Conservation (phyloP, 805 yeast genomes). For the Kuraishia hungarica region DNA sequence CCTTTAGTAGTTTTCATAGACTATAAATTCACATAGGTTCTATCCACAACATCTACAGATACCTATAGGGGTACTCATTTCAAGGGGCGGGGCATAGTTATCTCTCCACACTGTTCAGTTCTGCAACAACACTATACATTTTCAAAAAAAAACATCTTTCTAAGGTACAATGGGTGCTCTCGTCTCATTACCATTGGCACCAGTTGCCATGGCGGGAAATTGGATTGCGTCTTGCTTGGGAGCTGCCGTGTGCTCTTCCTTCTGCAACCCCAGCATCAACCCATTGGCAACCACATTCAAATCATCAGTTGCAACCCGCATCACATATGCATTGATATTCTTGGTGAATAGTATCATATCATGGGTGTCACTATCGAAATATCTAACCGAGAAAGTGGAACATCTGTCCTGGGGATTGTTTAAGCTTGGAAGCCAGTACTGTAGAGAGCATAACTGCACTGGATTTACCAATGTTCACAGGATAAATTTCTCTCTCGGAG, state of each 20-base stretch:
- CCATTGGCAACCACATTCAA: slow-evolving; percentile 39
- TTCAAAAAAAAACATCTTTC: neutral
- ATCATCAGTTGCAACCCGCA: slow-evolving; percentile 75
- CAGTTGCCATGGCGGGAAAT: slow-evolving; percentile 44
- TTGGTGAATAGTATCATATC: slow-evolving; percentile 73
- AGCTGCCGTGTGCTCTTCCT: slow-evolving; percentile 67
- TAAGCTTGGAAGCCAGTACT: slow-evolving; percentile 43
- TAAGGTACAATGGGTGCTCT: slow-evolving; percentile 53
- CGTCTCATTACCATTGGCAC: slow-evolving; percentile 64
- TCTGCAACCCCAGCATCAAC: slow-evolving; percentile 26
- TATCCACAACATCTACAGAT: no score
- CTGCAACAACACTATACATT: no score
- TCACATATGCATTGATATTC: slow-evolving; percentile 76
- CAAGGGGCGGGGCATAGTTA: no score
- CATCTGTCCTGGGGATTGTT: slow-evolving; percentile 60
- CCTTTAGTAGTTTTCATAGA: no score
- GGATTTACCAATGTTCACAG: slow-evolving; percentile 95
- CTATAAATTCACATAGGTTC: no score
- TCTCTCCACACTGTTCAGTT: no score
- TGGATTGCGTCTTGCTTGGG: slow-evolving; percentile 72
- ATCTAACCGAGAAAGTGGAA: slow-evolving; percentile 67
- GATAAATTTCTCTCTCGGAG: slow-evolving; percentile 79
- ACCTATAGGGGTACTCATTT: no score
- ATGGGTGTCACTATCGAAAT: slow-evolving; percentile 87
- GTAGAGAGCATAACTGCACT: slow-evolving; percentile 77